Evolutionary conservation across 176 grass and related monocot genomes (phyloP), one percentile per base, ranked within the genome.

Genomic region (Carex cristatella): DNA sequence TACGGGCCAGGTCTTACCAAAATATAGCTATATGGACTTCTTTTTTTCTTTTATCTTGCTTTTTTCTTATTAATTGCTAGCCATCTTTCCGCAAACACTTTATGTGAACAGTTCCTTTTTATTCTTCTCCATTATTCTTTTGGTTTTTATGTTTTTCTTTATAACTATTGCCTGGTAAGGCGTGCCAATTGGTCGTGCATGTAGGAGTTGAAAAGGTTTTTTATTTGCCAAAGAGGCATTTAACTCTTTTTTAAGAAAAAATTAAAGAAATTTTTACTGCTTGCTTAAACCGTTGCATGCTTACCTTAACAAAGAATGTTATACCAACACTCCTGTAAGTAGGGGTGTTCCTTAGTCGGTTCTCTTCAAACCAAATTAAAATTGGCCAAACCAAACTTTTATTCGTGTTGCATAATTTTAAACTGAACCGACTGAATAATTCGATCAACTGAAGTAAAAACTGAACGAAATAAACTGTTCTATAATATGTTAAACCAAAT

Each of bases 121-220:
- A 8, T 58, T 57, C 2, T 18, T 58, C 13, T 35, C 74, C 27
- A 33, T 57, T 79, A 79, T n/a, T 23, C 6, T 79, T 56, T 56
- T 28, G 61, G 28, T 18, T 16, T 10, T 44, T 14, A 18, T 75
- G 10, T 75, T 75, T 74, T 46, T 10, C 4, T 49, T 5, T 11
- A 53, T 28, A 53, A 53, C 10, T 53, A 54, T 75, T 53, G 10
- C 71, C 4, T 54, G 27, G 30, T 58, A 79, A 35, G 53, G 19
- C 30, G 2, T 56, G 74, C 51, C 74, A 72, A 48, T 10, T 46
- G 13, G 14, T 33, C 27, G 5, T 18, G 28, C 49, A 79, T 79
- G 30, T 57, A 79, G 57, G 18, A 33, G 74, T 58, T 79, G 51
- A 79, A 79, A 79, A 79, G 12, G 74, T 79, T 79, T 72, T 58